phyloP scores from a whole-genome alignment of 148 eudicot species.

The Camellia japonica region DNA sequence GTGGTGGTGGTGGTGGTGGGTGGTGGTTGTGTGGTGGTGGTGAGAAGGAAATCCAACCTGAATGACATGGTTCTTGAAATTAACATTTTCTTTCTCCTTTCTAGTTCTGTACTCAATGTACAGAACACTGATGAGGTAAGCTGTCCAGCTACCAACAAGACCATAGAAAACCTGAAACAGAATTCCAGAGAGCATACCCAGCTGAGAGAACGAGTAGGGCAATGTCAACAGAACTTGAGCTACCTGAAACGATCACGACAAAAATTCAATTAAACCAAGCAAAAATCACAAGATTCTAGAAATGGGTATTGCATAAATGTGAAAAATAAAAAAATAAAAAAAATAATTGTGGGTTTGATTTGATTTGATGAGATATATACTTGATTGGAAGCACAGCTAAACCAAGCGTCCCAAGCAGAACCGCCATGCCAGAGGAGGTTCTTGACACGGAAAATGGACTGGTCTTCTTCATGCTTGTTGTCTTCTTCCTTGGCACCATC shows the following conservation, averaged over 20 bases:
- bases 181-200: constrained; percentile 79
- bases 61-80: constrained; percentile 91
- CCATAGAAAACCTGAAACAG: constrained; percentile 77
- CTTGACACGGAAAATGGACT: constrained; percentile 39
- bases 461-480: constrained; percentile 26
- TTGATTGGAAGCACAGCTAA: constrained; percentile 82
- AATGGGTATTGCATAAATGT: not conserved
- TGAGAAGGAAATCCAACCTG: constrained; percentile 42
- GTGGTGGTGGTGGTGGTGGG: not conserved
- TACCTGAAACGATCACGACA: constrained; percentile 37
- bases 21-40: not conserved
- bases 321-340: too few relatives aligned
- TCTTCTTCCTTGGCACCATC: constrained; percentile 27
- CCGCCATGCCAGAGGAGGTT: constrained; percentile 81
- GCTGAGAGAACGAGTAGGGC: constrained; percentile 86
- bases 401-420: constrained; percentile 90
- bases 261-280: not conserved
- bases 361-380: constrained; percentile 22
- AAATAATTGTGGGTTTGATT: too few relatives aligned
- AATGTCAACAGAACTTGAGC: constrained; percentile 86
- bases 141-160: constrained; percentile 84
- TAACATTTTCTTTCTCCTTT: constrained; percentile 87
- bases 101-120: constrained; percentile 72
- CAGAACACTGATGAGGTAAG: constrained; percentile 83
- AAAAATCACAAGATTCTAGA: not conserved